phyloP scores from a whole-genome alignment of 345 rosid genomes.

The Gossypium ekmanianum region DNA sequence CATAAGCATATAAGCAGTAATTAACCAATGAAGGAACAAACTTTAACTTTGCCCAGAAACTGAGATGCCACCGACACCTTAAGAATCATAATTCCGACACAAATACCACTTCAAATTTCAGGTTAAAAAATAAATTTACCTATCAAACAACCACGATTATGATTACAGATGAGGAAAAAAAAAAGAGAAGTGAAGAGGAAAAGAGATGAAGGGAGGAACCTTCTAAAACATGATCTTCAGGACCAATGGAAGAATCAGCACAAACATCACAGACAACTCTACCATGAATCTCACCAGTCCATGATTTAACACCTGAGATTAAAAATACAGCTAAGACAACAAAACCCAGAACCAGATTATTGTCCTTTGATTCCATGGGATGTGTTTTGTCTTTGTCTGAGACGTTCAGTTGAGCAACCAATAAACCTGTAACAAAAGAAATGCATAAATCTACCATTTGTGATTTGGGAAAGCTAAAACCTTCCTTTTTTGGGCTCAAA shows the following conservation, averaged over 20 bases:
- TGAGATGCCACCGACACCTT: not conserved
- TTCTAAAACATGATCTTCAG: slow-evolving; percentile 89
- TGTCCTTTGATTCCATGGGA: slow-evolving; percentile 35
- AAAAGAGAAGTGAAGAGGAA: not conserved
- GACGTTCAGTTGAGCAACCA: not conserved
- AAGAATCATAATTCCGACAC: slow-evolving; percentile 2
- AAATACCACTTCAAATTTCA: not conserved
- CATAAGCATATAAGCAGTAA: slow-evolving; percentile 1
- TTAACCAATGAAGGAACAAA: not conserved
- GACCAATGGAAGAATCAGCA: slow-evolving; percentile 84
- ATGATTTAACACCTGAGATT: slow-evolving; percentile 44
- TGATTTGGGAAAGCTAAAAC: not conserved
- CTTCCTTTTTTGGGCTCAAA: not conserved
- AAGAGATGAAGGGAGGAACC: slow-evolving; percentile 29
- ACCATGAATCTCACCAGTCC: slow-evolving; percentile 94
- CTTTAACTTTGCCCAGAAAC: not conserved
- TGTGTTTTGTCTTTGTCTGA: not conserved
- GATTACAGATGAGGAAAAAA: not conserved
- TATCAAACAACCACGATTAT: not conserved
- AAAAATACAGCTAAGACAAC: slow-evolving; percentile 29
- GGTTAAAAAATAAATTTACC: not conserved
- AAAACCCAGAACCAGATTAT: slow-evolving; percentile 32
- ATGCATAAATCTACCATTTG: not conserved
- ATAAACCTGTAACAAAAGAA: not conserved
- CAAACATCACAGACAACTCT: slow-evolving; percentile 94